Evolutionary conservation across 495 filamentous ascomycete genomes (phyloP), one percentile per base, ranked within the genome.

Genomic region (Aspergillus olivimuriae): DNA sequence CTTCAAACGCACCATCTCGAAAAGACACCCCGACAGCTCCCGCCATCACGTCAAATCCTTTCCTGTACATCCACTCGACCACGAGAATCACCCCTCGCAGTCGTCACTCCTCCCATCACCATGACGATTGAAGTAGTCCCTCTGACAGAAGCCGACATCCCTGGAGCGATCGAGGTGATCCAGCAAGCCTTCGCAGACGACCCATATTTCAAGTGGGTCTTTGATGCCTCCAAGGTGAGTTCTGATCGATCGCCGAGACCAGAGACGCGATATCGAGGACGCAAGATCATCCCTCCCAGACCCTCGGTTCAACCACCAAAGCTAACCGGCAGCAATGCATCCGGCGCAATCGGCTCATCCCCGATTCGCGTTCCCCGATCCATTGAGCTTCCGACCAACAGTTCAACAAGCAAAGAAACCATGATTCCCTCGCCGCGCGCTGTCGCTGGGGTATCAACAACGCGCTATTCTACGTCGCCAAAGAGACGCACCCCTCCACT

Each of bases 141-240:
- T 22, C 64, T 85, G 46, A 70, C 70, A 17, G 65, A 77, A 57
- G 58, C 56, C 45, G 79, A 83, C 49, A 83, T 84, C 39, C 73
- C 79, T 9, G 73, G 73, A 21, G 79, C 76, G 23, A 70, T 82
- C 48, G 68, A 76, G 19, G 66, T 65, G 39, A 70, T 78, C 39
- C 74, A 75, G 49, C 60, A 72, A 54, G 78, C 81, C 4, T 84
- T 86, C 55, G 68, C 69, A 2, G 69, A 81, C n/a, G 82, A 84
- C 50, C 81, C 81, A 4, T 84, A 83, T 53, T 81, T 78, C 55
- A 55, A 70, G 12, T 84, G 81, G 81, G 67, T 78, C 2, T 82
- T 76, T 53, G 51, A 69, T 42, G 66, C 67, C 48, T 58, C 60
- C 50, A 75, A 78, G 60, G 78, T 74, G 63, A 43, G 61, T 42